Evolutionary conservation across 108 stramenopile genomes (phyloP).

Genomic region (Skeletonema costatum): DNA sequence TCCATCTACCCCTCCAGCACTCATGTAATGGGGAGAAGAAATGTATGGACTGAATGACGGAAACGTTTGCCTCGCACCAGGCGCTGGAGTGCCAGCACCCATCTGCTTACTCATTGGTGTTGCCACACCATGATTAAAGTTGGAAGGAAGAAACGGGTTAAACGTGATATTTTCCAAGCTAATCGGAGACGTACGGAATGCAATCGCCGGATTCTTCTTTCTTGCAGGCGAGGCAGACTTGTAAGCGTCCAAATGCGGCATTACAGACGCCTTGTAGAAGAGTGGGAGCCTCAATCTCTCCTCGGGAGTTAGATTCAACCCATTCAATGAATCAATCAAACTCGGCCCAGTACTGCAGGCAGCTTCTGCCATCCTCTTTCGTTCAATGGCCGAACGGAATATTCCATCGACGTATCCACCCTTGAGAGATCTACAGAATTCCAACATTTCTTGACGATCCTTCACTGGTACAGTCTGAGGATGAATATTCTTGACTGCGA

Average conservation of each 20-base stretch:
- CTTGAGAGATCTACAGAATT: slow-evolving; percentile 62
- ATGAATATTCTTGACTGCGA: slow-evolving; percentile 4
- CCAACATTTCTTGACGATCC: slow-evolving; percentile 50
- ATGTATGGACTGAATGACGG: slow-evolving; percentile 43
- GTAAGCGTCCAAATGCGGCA: slow-evolving; percentile 21
- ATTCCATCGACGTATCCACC: slow-evolving; percentile 79
- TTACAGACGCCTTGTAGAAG: slow-evolving; percentile 37
- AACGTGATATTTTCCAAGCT: background rate
- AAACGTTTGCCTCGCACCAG: background rate
- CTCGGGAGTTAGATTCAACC: slow-evolving; percentile 55
- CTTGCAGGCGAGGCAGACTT: slow-evolving; percentile 4
- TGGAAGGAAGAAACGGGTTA: background rate
- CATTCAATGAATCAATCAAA: slow-evolving; percentile 48
- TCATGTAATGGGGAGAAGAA: slow-evolving; percentile 28
- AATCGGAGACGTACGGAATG: background rate
- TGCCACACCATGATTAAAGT: background rate
- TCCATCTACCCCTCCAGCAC: slow-evolving; percentile 1
- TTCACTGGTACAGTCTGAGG: slow-evolving; percentile 15
- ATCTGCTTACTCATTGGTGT: background rate
- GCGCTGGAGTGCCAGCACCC: background rate
- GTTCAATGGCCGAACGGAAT: slow-evolving; percentile 71
- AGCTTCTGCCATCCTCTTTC: slow-evolving; percentile 70
- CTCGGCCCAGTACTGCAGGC: slow-evolving; percentile 28
- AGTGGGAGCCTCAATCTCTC: slow-evolving; percentile 56
- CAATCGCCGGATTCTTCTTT: slow-evolving; percentile 2